A percentile compares a stretch with the other conserved stretches of the same genome.
Conservation (phyloP, 1,284 basidiomycete genomes). For the Austroboletus niveus region DNA sequence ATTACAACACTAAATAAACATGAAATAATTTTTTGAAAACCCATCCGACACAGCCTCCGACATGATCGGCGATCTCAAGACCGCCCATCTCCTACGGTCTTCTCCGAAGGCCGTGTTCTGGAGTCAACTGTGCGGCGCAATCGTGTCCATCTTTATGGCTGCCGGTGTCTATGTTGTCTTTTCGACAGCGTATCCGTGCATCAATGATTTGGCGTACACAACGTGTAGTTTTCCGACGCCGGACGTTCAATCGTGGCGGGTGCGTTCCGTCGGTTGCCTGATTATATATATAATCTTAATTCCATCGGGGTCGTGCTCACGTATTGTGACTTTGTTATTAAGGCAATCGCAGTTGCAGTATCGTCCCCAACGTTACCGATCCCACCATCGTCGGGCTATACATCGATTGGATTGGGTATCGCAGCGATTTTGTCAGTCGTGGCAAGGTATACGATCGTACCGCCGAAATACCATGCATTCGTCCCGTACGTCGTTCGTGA, state of each 20-base stretch:
- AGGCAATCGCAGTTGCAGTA: no score
- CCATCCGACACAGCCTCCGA: conserved; percentile 42
- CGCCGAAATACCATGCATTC: conserved; percentile 12
- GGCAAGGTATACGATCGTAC: conserved; percentile 13
- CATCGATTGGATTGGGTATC: conserved; percentile 12
- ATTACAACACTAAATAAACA: not conserved
- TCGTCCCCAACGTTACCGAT: conserved; percentile 15
- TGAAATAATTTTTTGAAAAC: not conserved
- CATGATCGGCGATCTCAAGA: conserved; percentile 75
- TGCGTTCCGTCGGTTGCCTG: conserved; percentile 21
- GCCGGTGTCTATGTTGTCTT: conserved; percentile 33
- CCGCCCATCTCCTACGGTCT: conserved; percentile 66
- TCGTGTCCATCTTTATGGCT: conserved; percentile 16
- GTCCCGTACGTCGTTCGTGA: conserved; percentile 13
- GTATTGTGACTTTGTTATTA: no score
- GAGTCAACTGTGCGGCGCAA: conserved; percentile 46
- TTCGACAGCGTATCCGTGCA: conserved; percentile 66
- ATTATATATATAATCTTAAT: not conserved
- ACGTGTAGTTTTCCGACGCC: conserved; percentile 22
- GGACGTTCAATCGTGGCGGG: conserved; percentile 28
- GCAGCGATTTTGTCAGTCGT: conserved; percentile 11
- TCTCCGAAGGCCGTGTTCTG: conserved; percentile 68
- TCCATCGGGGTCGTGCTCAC: conserved; percentile 1
- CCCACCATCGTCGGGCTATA: conserved; percentile 11
- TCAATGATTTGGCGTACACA: conserved; percentile 38